Evolutionary conservation across 495 filamentous ascomycete species (phyloP).

Genomic region (Penicillium paxilli): DNA sequence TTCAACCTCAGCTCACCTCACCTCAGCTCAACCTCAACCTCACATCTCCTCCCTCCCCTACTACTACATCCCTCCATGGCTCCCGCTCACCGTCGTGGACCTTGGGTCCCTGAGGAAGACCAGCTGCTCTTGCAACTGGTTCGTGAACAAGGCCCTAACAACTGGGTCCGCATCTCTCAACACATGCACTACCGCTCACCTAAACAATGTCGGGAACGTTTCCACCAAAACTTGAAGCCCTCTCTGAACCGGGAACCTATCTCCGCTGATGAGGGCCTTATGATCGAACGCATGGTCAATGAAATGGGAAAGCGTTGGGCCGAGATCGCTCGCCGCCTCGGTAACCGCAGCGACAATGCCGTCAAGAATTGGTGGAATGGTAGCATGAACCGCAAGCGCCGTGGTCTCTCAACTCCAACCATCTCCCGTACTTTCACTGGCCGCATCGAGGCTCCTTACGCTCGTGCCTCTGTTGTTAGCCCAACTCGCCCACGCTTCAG

Average conservation of each 20-base stretch:
- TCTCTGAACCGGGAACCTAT: conserved; percentile 89
- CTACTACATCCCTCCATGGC: conserved; percentile 33
- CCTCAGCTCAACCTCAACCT: not conserved
- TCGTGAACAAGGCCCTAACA: conserved; percentile 72
- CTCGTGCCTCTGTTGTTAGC: conserved; percentile 36
- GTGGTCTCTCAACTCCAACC: conserved; percentile 44
- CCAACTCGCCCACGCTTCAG: conserved; percentile 36
- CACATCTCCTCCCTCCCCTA: not conserved
- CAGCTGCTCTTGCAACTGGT: conserved; percentile 70
- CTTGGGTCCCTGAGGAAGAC: conserved; percentile 88
- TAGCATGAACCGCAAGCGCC: conserved; percentile 74
- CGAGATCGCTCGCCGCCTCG: conserved; percentile 83
- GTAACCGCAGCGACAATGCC: conserved; percentile 92
- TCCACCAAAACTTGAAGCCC: conserved; percentile 93
- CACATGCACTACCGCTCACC: conserved; percentile 76
- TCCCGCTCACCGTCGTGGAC: conserved; percentile 70
- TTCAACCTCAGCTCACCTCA: not conserved
- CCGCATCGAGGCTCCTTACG: conserved; percentile 44
- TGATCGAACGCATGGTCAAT: conserved; percentile 78
- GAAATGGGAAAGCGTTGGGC: conserved; percentile 93
- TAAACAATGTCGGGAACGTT: conserved; percentile 96
- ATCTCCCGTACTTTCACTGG: conserved; percentile 40
- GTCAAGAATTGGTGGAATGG: conserved; percentile 99
- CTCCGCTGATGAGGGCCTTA: conserved; percentile 79
- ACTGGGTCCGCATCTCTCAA: conserved; percentile 90